These are phyloP conservation scores for Xylaria sp. DNA, from an alignment of 2,329 filamentous ascomycete species.

Conservation along the genomic window DNA sequence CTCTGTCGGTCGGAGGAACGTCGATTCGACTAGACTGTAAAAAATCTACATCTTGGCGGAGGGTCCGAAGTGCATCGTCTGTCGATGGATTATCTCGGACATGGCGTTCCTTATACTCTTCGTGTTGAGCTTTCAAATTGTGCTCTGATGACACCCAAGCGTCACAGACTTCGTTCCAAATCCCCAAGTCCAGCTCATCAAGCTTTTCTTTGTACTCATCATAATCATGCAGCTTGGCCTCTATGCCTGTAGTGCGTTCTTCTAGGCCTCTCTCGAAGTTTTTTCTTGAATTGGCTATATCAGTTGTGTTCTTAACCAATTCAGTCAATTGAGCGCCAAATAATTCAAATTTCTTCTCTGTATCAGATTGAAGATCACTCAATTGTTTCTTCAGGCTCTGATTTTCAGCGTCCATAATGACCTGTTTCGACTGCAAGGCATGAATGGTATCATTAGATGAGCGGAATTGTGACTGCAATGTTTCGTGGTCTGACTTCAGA, in stretches of 20 bases:
- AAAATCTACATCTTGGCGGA: constrained; percentile 9
- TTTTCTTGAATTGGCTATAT: background rate
- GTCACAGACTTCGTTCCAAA: constrained; percentile 25
- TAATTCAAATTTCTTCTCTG: background rate
- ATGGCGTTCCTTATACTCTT: constrained; percentile 23
- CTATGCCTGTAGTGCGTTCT: constrained; percentile 20
- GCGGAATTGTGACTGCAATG: constrained; percentile 9
- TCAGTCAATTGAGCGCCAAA: constrained; percentile 2
- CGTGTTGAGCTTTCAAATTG: constrained; percentile 25
- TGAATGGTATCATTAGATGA: background rate
- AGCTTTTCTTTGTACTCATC: constrained; percentile 29
- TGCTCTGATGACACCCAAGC: constrained; percentile 25
- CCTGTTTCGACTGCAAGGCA: constrained; percentile 20
- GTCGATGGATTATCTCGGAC: constrained; percentile 6
- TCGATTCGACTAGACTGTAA: background rate
- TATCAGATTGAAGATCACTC: constrained; percentile 5
- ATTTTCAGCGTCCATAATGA: constrained; percentile 14
- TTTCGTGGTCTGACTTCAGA: constrained; percentile 30
- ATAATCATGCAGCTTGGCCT: constrained; percentile 22
- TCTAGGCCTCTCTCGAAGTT: background rate
- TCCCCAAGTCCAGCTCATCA: constrained; percentile 28
- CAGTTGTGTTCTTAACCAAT: constrained; percentile 1
- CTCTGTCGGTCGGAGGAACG: background rate
- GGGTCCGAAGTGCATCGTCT: background rate
- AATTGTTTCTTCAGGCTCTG: constrained; percentile 25